These are phyloP conservation scores for Ocimum tenuiflorum DNA, from an alignment of 257 asterid genomes.

Conservation along the genomic window DNA sequence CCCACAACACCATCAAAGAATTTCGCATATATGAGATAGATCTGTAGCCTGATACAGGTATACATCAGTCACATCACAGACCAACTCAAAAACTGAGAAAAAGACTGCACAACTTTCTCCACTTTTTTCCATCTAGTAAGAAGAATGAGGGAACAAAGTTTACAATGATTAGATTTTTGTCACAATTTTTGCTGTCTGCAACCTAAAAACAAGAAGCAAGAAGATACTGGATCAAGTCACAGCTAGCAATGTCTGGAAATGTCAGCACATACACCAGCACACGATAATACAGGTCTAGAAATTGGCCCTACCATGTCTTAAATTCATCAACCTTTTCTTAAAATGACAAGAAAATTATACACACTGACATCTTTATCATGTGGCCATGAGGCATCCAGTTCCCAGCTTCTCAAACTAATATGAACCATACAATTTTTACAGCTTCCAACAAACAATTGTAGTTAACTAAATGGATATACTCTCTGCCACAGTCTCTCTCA, in stretches of 20 bases:
- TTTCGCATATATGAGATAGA: too few relatives aligned
- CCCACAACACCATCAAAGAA: too few relatives aligned
- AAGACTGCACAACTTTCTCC: not conserved
- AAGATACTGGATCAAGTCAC: conserved; percentile 1
- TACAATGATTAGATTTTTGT: not conserved
- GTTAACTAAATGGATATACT: not conserved
- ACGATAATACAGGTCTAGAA: not conserved
- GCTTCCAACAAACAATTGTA: not conserved
- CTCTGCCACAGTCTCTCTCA: not conserved
- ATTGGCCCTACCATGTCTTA: conserved; percentile 26
- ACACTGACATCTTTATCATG: not conserved
- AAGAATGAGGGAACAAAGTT: not conserved
- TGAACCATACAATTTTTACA: conserved; percentile 2
- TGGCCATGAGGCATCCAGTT: not conserved
- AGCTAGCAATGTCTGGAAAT: conserved; percentile 16
- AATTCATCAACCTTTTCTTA: conserved; percentile 14
- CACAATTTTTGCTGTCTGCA: not conserved
- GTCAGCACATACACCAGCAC: conserved; percentile 1
- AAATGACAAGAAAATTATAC: conserved; percentile 4
- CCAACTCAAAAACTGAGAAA: not conserved
- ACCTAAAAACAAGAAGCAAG: conserved; percentile 5
- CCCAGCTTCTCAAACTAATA: conserved; percentile 11
- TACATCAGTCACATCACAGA: not conserved
- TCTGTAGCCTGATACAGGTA: too few relatives aligned
- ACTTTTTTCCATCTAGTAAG: not conserved